A percentile compares a stretch with the other conserved stretches of the same genome.
These are phyloP conservation scores for Vitis cinerea DNA, from an alignment of 164 flowering plant genomes.

Conservation along the genomic window DNA sequence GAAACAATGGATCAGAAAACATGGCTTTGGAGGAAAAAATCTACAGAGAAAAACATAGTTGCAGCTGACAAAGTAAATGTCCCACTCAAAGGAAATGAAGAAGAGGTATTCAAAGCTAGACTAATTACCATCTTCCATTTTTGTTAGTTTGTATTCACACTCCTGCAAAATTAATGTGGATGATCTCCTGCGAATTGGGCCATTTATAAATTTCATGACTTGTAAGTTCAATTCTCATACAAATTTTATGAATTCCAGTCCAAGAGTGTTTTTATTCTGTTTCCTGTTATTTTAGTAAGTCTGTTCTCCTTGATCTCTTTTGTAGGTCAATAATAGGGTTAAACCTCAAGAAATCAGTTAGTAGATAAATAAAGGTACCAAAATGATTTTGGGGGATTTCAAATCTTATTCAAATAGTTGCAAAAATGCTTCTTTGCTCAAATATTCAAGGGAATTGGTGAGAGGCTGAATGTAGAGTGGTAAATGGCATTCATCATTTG, in stretches of 20 bases:
- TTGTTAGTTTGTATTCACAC: too few species aligned
- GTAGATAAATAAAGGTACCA: not conserved
- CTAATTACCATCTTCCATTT: too few species aligned
- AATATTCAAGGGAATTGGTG: too few species aligned
- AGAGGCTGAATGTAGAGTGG: too few species aligned
- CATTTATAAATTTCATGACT: not conserved
- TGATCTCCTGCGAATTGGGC: not conserved
- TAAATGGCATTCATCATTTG: not conserved
- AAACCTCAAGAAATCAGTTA: not conserved
- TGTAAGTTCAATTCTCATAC: not conserved
- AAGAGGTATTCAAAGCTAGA: slow-evolving; percentile 32
- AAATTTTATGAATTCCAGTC: too few species aligned
- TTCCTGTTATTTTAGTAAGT: too few species aligned
- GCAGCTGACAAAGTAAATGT: slow-evolving; percentile 29
- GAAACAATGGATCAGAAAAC: slow-evolving; percentile 47
- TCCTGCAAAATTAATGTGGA: not conserved
- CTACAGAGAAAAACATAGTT: slow-evolving; percentile 36
- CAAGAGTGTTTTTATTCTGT: too few species aligned
- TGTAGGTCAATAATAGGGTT: too few species aligned
- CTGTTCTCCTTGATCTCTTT: too few species aligned
- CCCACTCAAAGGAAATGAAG: slow-evolving; percentile 28
- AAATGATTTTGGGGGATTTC: not conserved
- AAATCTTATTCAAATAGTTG: not conserved
- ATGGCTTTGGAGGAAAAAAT: slow-evolving; percentile 67
- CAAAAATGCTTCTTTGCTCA: not conserved